These are phyloP conservation scores for Septoria linicola DNA, from an alignment of 2,329 filamentous ascomycete species.

Conservation along the genomic window DNA sequence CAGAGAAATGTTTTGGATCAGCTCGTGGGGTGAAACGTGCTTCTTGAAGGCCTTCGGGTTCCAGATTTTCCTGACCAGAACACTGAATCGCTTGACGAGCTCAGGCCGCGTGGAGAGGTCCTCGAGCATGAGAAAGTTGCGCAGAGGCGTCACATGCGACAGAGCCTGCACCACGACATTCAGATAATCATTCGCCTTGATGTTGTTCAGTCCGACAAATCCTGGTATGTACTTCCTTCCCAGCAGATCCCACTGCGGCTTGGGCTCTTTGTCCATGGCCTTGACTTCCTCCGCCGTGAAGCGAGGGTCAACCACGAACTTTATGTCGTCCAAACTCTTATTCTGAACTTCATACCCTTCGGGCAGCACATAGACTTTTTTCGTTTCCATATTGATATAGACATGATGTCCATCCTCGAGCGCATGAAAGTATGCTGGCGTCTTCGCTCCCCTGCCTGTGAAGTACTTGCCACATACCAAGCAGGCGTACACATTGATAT, in stretches of 20 bases:
- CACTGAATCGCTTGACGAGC: constrained; percentile 82
- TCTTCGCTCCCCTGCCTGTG: constrained; percentile 88
- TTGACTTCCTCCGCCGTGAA: constrained; percentile 79
- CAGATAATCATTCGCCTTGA: constrained; percentile 98
- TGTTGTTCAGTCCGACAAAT: constrained; percentile 99
- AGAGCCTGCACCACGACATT: constrained; percentile 93
- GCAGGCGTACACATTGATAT: constrained; percentile 98
- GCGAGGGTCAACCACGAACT: constrained; percentile 90
- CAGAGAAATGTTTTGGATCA: constrained; percentile 90
- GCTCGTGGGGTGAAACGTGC: constrained; percentile 94
- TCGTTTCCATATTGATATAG: constrained; percentile 94
- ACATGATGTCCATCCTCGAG: constrained; percentile 95
- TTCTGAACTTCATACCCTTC: constrained; percentile 97
- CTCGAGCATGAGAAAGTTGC: constrained; percentile 89
- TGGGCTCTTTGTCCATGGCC: constrained; percentile 66
- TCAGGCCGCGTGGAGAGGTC: constrained; percentile 73
- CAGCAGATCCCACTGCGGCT: constrained; percentile 70
- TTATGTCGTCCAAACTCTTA: constrained; percentile 94
- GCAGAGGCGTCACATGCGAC: constrained; percentile 81
- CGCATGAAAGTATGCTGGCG: constrained; percentile 95
- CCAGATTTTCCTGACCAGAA: constrained; percentile 94
- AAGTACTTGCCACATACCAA: constrained; percentile 98
- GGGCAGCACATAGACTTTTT: constrained; percentile 86
- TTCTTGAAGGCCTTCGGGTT: constrained; percentile 94
- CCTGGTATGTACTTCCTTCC: constrained; percentile 88